Conservation (phyloP, 1,139 yeast genomes). For the Candida mesenterica region DNA sequence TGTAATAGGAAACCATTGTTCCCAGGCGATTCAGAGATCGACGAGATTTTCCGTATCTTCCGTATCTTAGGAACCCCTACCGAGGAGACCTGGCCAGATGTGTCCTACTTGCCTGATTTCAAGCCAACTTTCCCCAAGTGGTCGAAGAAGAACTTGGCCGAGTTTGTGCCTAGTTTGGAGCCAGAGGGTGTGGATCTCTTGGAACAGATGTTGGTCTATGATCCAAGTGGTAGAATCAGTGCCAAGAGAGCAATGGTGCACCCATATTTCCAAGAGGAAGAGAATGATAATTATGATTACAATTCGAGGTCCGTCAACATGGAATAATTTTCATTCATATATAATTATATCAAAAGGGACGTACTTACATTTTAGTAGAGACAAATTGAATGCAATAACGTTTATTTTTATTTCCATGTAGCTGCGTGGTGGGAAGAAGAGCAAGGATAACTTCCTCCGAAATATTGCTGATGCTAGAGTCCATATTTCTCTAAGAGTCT, state of each 20-base stretch:
- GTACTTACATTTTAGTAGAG: neutral
- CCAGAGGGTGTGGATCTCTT: constrained; percentile 79
- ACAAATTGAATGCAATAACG: too few relatives aligned
- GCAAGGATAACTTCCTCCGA: too few relatives aligned
- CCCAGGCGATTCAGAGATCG: constrained; percentile 98
- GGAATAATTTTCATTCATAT: constrained; percentile 25
- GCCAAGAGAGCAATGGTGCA: constrained; percentile 91
- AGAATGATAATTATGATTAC: constrained; percentile 31
- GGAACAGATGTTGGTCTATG: constrained; percentile 78
- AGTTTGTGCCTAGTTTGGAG: constrained; percentile 79
- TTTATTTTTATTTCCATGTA: neutral
- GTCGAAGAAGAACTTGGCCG: constrained; percentile 70
- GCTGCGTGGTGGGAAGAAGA: too few relatives aligned
- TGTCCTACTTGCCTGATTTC: constrained; percentile 88
- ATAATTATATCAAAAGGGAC: constrained; percentile 1
- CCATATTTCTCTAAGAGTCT: too few relatives aligned
- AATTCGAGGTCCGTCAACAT: constrained; percentile 40
- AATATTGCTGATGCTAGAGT: too few relatives aligned
- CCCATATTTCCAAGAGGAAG: constrained; percentile 74
- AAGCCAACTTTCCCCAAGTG: constrained; percentile 96
- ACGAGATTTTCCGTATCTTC: constrained; percentile 93
- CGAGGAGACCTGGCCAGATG: constrained; percentile 96
- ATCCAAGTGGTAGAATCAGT: constrained; percentile 90
- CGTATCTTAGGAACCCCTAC: constrained; percentile 92
- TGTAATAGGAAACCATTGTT: constrained; percentile 92